Base-by-base conservation (phyloP, 768 basidiomycete species). In the Rhizopogon sp. region DNA sequence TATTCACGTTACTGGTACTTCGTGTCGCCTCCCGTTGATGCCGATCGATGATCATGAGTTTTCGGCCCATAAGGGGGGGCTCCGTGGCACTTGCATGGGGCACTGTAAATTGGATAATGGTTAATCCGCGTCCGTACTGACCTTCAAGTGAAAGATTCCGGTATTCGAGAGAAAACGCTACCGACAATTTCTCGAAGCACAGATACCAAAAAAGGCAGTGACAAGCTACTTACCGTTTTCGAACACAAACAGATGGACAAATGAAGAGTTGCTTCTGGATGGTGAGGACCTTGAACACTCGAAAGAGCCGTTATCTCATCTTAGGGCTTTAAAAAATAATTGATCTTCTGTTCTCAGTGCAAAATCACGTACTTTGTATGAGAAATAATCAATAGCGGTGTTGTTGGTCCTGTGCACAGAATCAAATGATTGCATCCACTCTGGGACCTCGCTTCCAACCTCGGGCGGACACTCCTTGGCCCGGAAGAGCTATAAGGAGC, bases 401-500 rank as follows among this genome's bases (percentile, higher is more conserved):
- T 43, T 13, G 7, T 31, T 43, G 62, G 61, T 61, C 62, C 53
- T 44, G 33, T 28, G 29, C 5, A 6, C 39, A 28, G 25, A 25
- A 25, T 25, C 25, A 25, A 25, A 25, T 25, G 25, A 25, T 35
- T 52, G 14, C 20, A n/a, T 52, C 35, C 33, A 47, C 56, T 53
- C 40, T 28, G 22, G 41, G 37, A 43, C 52, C 35, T 50, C 50
- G 52, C 40, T 60, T 53, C 22, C 10, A 43, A 25, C 20, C 51
- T 52, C 40, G 39, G 43, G 22, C 20, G 39, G 39, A 31, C 25
- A 25, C 17, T 31, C 52, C 33, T 29, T 49, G 25, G 16, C 39
- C 39, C 39, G 29, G 52, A 56, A 41, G 31, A 40, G 50, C 56
- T 69, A 67, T 60, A 68, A 68, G 64, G 57, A 53, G 33, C n/a